phyloP scores from a whole-genome alignment of 441 rosid species.

The Populus tomentosa region DNA sequence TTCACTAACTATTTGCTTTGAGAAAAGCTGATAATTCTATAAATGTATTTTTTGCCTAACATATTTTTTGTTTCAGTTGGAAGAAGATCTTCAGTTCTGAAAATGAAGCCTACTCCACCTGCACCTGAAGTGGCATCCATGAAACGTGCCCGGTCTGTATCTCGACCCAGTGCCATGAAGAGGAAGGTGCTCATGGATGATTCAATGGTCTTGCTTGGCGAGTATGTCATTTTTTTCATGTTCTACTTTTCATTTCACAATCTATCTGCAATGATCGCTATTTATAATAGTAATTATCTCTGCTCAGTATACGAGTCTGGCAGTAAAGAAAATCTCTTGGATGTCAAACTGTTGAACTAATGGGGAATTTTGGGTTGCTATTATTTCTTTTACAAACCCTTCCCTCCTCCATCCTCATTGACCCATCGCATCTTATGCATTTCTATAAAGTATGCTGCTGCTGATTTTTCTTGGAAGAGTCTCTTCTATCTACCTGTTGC shows the following conservation, averaged over 20 bases:
- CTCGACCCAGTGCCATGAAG: conserved; percentile 60
- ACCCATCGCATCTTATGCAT: not conserved
- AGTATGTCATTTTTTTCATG: conserved; percentile 45
- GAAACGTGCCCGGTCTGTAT: conserved; percentile 58
- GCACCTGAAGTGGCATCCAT: conserved; percentile 51
- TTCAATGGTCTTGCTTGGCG: conserved; percentile 95
- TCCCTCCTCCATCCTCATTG: not conserved
- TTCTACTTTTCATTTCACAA: not conserved
- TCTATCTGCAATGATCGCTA: not conserved
- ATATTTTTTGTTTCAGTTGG: conserved; percentile 54
- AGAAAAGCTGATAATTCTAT: not conserved
- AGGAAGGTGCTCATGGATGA: conserved; percentile 98
- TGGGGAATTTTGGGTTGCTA: not conserved
- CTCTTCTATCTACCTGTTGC: not conserved
- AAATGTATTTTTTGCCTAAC: too few species aligned
- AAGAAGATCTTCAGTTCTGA: conserved; percentile 73
- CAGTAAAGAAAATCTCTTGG: not conserved
- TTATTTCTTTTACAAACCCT: not conserved
- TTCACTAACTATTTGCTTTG: not conserved
- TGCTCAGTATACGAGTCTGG: not conserved
- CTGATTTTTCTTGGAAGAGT: not conserved
- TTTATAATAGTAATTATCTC: not conserved
- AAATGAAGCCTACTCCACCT: conserved; percentile 76
- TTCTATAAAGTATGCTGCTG: not conserved
- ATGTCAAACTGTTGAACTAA: not conserved